Base-by-base conservation (phyloP, 768 basidiomycete genomes). In the Boletus bicolor region DNA sequence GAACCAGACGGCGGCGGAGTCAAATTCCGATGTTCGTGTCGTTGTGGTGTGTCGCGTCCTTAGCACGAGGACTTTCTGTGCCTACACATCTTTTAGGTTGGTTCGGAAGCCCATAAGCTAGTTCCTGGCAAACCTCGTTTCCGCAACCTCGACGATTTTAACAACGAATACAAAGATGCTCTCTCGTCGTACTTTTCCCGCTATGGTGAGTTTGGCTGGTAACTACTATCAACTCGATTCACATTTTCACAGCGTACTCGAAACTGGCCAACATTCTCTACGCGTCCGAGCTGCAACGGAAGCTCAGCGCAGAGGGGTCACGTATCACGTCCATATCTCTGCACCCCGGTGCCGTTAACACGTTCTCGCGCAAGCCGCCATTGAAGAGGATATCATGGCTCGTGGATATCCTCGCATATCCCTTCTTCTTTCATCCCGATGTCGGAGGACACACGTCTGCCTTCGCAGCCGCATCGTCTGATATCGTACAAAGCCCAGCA, bases 11-110 rank as follows among this genome's bases (percentile, higher is more conserved):
- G 79, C 82, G 0, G 58, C 72, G 17, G 67, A 76, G 44, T 68
- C 75, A 0, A 70, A 70, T 24, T 75, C 82, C 0, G 86, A 87
- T 55, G 85, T 86, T 45, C 79, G 86, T 17, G 75, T 88, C 14
- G 75, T 86, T 10, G 77, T 81, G 52, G 85, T 85, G 55, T 41
- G 79, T 57, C 30, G 9, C n/a, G 6, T 46, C 30, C 5, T 3
- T 32, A 14, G 12, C 51, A 7, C 8, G 38, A 44, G 2, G 10
- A 5, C 7, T 24, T 14, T 34, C n/a, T 2, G 9, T 0, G 10
- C 24, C 9, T 28, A 45, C 34, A 34, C 4, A n/a, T 12, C 26
- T 34, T 37, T 10, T 30, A 79, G 76, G 57, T 78, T 10, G 48
- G 70, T 15, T 79, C 76, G 9, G 63, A 62, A 0, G 67, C 32